Base-by-base conservation (phyloP, 2,329 filamentous ascomycete species). In the Orbilia blumenaviensis region DNA sequence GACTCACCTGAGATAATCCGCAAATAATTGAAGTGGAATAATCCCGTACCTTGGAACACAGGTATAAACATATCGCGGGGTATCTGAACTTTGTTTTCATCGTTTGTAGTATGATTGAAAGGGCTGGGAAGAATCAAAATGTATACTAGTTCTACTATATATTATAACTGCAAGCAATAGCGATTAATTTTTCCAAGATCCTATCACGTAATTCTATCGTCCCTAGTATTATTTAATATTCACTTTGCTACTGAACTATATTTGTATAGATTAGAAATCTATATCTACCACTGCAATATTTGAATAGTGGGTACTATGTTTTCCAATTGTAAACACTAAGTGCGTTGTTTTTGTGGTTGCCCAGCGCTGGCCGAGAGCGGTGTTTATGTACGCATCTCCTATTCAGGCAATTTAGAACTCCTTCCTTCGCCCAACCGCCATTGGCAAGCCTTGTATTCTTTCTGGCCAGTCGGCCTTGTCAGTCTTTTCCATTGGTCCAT, bases 341-440 rank as follows among this genome's bases (percentile, higher is more conserved):
- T 41, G 54, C n/a, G 48, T 54, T 64, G 60, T 50, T 34, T 36
- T 64, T 64, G 50, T 48, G 66, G 66, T 69, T 69, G 67, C 60
- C 58, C 25, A 38, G 58, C 36, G 12, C 7, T 10, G n/a, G 25
- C 23, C n/a, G n/a, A 25, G n/a, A 32, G 56, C 61, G 44, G 44
- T 63, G 34, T 63, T 44, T 61, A 44, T 61, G 54, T 36, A 38
- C 29, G 14, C 42, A 46, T 56, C 27, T 54, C 67, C 50, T 44
- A 48, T 38, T 72, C 34, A 32, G 67, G 67, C 32, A 72, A 72
- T 72, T 64, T n/a, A n/a, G 50, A 72, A 60, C 27, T 69, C 66
- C n/a, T 58, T 56, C 52, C 10, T 23, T 38, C 23, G 16, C 12
- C 23, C 44, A 21, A 10, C n/a, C 52, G 41, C 34, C 66, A 42